A percentile compares a stretch with the other conserved stretches of the same genome.
These are phyloP conservation scores for Aspergillus texensis DNA, from an alignment of 2,329 filamentous ascomycete species.

Conservation along the genomic window DNA sequence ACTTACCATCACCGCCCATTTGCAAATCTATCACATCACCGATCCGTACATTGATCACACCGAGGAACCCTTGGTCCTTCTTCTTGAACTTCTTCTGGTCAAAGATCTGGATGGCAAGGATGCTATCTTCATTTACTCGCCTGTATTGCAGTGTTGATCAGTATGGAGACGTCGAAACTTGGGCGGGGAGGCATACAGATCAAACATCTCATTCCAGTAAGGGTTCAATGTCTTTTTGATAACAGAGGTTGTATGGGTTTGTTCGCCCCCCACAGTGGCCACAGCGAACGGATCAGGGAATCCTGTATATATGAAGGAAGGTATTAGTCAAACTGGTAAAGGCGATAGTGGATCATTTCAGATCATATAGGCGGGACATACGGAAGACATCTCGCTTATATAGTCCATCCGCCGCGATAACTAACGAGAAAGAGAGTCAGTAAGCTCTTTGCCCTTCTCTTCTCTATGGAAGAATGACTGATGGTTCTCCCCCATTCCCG, in stretches of 20 bases:
- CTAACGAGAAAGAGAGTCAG: constrained; percentile 52
- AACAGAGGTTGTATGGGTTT: constrained; percentile 96
- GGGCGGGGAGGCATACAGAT: constrained; percentile 66
- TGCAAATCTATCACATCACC: constrained; percentile 92
- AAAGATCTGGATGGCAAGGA: constrained; percentile 96
- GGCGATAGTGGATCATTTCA: neutral
- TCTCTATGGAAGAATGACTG: neutral
- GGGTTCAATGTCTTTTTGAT: constrained; percentile 97
- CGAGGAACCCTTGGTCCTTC: constrained; percentile 98
- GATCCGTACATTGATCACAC: constrained; percentile 95
- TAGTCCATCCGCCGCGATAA: constrained; percentile 96
- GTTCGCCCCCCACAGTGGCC: constrained; percentile 94
- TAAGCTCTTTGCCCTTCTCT: neutral
- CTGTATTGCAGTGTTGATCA: constrained; percentile 51
- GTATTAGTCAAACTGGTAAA: constrained; percentile 12
- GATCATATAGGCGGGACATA: constrained; percentile 56
- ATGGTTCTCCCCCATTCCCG: neutral
- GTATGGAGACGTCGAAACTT: constrained; percentile 5
- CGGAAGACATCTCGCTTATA: constrained; percentile 99
- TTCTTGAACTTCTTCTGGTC: constrained; percentile 99
- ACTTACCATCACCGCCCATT: constrained; percentile 84
- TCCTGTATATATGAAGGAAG: constrained; percentile 56
- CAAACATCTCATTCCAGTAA: constrained; percentile 99
- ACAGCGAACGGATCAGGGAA: constrained; percentile 98
- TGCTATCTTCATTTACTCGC: constrained; percentile 89